Evolutionary conservation across 495 filamentous ascomycete genomes (phyloP).

Genomic region (Penicillium bovifimosum): DNA sequence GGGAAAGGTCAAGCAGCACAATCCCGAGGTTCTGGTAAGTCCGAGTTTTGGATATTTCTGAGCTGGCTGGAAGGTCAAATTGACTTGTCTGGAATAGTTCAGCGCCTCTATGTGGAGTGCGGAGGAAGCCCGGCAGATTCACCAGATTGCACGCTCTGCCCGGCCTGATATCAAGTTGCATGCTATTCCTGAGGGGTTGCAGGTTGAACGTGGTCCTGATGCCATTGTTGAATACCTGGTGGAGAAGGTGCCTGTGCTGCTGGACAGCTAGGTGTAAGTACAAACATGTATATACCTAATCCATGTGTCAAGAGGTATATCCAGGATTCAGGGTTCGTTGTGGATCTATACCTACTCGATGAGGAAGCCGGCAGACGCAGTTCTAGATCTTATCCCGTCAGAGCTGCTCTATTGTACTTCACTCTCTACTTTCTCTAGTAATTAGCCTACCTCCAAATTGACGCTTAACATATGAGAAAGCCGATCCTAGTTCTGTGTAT

Average conservation of each 20-base stretch:
- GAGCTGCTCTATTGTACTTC: no score
- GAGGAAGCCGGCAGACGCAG: no score
- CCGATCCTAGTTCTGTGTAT: no score
- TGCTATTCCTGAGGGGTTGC: slow-evolving; percentile 58
- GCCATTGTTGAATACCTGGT: slow-evolving; percentile 59
- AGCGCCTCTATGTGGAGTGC: slow-evolving; percentile 65
- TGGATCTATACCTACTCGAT: no score
- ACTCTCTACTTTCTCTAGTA: no score
- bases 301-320: neutral
- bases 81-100: slow-evolving; percentile 39
- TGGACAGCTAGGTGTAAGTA: slow-evolving; percentile 35
- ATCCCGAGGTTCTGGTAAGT: slow-evolving; percentile 48
- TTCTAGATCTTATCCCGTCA: no score
- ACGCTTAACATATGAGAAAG: no score
- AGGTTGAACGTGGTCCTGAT: slow-evolving; percentile 59
- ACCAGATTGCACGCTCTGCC: slow-evolving; percentile 47
- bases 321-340: no score
- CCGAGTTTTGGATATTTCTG: slow-evolving; percentile 10
- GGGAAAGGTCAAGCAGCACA: slow-evolving; percentile 42
- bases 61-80: neutral
- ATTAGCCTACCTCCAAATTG: no score
- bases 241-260: slow-evolving; percentile 50
- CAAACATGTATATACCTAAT: neutral
- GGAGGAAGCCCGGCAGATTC: slow-evolving; percentile 51
- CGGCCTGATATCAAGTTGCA: slow-evolving; percentile 51